A percentile compares a stretch with the other conserved stretches of the same genome.
phyloP scores from a whole-genome alignment of 129 eudicot species.

The Flaveria brownii region DNA sequence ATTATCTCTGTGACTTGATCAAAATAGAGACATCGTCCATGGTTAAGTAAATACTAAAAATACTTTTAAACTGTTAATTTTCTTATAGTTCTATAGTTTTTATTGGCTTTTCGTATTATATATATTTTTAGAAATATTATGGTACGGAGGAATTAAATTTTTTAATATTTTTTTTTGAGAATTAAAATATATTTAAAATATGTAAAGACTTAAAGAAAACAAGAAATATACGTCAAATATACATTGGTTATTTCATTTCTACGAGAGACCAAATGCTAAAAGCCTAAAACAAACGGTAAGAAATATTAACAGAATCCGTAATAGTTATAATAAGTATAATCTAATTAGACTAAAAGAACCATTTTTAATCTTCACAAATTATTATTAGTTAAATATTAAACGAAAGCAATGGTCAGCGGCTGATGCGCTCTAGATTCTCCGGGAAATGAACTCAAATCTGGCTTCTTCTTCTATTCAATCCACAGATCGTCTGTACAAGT shows the following conservation, averaged over 20 bases:
- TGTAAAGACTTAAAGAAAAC: too few relatives aligned
- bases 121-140: too few relatives aligned
- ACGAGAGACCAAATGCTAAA: background rate
- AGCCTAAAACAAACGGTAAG: background rate
- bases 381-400: conserved; percentile 26
- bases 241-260: background rate
- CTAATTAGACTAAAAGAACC: background rate
- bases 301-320: background rate
- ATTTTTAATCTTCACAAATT: conserved; percentile 5
- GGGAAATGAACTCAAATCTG: conserved; percentile 61
- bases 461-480: conserved; percentile 45
- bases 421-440: conserved; percentile 85
- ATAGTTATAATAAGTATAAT: background rate
- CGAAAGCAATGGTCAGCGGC: conserved; percentile 71
- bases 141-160: too few relatives aligned
- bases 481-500: conserved; percentile 26
- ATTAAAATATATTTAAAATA: too few relatives aligned
- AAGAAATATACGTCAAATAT: too few relatives aligned
- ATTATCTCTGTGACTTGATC: too few relatives aligned
- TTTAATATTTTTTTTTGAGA: too few relatives aligned
- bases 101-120: too few relatives aligned
- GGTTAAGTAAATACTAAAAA: too few relatives aligned
- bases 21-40: too few relatives aligned
- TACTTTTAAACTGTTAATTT: too few relatives aligned
- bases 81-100: too few relatives aligned